Evolutionary conservation across 495 filamentous ascomycete genomes (phyloP), one percentile per base, ranked within the genome.

Genomic region (Daldinia vernicosa): DNA sequence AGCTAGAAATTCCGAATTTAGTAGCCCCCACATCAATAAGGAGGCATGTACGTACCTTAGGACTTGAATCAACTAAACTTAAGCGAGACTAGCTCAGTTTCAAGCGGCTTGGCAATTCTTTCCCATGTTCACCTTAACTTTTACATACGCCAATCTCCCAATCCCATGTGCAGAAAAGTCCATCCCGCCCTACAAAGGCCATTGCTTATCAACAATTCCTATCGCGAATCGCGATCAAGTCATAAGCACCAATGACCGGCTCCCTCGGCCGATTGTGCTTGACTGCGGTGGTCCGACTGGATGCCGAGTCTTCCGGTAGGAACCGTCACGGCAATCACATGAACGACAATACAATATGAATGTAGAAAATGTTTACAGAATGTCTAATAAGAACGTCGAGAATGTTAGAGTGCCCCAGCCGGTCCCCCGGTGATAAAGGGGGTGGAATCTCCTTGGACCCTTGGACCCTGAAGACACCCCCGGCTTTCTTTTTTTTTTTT

Each of bases 221-320:
- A 47, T 47, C 43, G 19, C 19, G 43, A 47, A 47, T 47, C 43
- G 19, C 19, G 43, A 47, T 47, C 19, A 47, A 24, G 43, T 47
- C 43, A 47, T 9, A 47, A 22, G 43, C 14, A 53, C 66, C 54
- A 68, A 69, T 63, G 33, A 37, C 17, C 26, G 51, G 43, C 43
- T 35, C 24, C 17, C 32, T 32, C 45, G 58, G 52, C 8, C 14
- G 37, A 50, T 55, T 59, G 57, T 73, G 66, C 62, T 69, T 73
- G 54, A 45, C 53, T 39, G 27, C 66, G 27, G 66, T 30, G 15
- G 57, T 63, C 57, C 61, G 52, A 69, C 54, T 69, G 62, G 70
- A 69, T 33, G 51, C 70, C 70, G 70, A 73, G 50, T 47, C 66
- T 62, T 73, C 70, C 70, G 70, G 70, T 51, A 62, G 61, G 62